Percentiles rank a stretch among this genome's conserved stretches.
phyloP scores from a whole-genome alignment of 345 rosid species.

The Rhodamnia argentea region DNA sequence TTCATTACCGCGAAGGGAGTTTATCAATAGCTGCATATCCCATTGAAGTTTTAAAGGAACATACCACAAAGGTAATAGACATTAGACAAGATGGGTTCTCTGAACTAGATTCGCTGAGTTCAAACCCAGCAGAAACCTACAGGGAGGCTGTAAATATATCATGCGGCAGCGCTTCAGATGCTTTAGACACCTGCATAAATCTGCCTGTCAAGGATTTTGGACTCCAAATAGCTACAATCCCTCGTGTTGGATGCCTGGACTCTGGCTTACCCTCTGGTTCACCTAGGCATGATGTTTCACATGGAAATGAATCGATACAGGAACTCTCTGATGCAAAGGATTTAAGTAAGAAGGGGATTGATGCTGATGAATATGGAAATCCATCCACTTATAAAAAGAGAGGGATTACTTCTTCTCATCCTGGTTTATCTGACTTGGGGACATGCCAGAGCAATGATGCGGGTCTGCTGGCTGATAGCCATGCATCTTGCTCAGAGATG shows the following conservation, averaged over 20 bases:
- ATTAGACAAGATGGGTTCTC: conserved; percentile 5
- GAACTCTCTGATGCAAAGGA: conserved; percentile 12
- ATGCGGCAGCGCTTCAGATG: conserved; percentile 9
- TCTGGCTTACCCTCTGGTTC: conserved; percentile 7
- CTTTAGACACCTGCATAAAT: conserved; percentile 23
- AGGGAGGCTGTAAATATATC: conserved; percentile 17
- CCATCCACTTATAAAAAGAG: conserved; percentile 19
- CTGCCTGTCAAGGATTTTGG: conserved; percentile 20
- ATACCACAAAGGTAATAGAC: conserved; percentile 5
- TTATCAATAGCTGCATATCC: conserved; percentile 4
- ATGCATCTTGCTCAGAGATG: conserved; percentile 9
- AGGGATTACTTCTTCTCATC: conserved; percentile 17
- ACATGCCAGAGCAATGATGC: conserved; percentile 10
- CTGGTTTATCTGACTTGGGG: conserved; percentile 15
- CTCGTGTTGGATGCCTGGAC: conserved; percentile 1
- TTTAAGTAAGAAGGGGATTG: conserved; percentile 10
- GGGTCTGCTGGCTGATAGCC: conserved; percentile 11
- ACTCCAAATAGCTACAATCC: conserved; percentile 7
- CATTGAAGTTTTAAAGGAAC: conserved; percentile 10
- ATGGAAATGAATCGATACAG: conserved; percentile 10
- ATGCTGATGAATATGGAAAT: conserved; percentile 7
- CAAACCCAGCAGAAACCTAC: conserved; percentile 9
- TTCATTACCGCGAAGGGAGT: conserved; percentile 11
- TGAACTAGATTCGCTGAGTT: conserved; percentile 24
- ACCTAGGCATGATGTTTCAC: conserved; percentile 6